Evolutionary conservation across 495 filamentous ascomycete species (phyloP).

Genomic region (Durotheca rogersii): DNA sequence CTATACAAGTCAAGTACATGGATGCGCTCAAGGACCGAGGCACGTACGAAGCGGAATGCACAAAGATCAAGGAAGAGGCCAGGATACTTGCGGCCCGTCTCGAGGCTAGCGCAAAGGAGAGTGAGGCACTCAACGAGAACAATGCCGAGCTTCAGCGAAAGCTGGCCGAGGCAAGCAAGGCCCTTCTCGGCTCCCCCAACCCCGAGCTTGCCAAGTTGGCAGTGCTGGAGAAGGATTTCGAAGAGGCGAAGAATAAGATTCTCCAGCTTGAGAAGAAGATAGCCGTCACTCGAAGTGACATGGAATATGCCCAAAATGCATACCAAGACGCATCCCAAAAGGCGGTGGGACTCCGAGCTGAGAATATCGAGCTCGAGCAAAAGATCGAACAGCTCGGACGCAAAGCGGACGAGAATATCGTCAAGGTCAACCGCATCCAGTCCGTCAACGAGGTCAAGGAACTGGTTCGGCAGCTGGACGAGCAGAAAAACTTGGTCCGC

Average conservation of each 20-base stretch:
- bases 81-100: slow-evolving; percentile 19
- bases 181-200: slow-evolving; percentile 48
- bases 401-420: slow-evolving; percentile 53
- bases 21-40: slow-evolving; percentile 42
- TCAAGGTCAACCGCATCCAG: slow-evolving; percentile 55
- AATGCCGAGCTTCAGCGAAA: slow-evolving; percentile 50
- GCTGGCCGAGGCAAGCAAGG: slow-evolving; percentile 49
- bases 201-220: slow-evolving; percentile 53
- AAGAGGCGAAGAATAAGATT: slow-evolving; percentile 30
- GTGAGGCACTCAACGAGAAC: slow-evolving; percentile 51
- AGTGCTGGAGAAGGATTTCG: slow-evolving; percentile 41
- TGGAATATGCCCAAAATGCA: slow-evolving; percentile 60
- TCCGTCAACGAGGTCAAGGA: slow-evolving; percentile 37
- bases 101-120: slow-evolving; percentile 47
- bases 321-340: slow-evolving; percentile 65
- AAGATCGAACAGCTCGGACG: slow-evolving; percentile 51
- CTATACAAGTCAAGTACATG: slow-evolving; percentile 36
- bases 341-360: slow-evolving; percentile 50
- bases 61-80: slow-evolving; percentile 30
- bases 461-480: slow-evolving; percentile 41
- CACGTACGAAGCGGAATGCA: slow-evolving; percentile 37
- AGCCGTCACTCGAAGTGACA: slow-evolving; percentile 40
- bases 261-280: slow-evolving; percentile 51
- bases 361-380: slow-evolving; percentile 51
- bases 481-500: slow-evolving; percentile 56